Evolutionary conservation across 805 yeast genomes (phyloP), one percentile per base, ranked within the genome.

Genomic region (Pichia californica): DNA sequence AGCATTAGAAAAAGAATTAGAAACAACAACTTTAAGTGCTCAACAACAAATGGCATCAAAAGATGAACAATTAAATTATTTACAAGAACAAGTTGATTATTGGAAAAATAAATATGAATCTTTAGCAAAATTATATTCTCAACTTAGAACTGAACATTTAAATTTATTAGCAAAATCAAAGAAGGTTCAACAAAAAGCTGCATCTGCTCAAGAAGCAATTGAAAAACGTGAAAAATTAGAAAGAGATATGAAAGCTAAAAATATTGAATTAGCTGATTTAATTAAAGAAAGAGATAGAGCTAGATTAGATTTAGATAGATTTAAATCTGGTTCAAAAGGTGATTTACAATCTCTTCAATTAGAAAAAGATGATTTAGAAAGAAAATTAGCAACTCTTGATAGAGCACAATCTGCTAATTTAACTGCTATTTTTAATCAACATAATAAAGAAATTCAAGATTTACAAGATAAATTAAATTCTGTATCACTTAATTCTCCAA

Each of bases 81-180:
- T 87, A 36, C 88, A 83, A 55, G 89, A 85, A 42, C 95, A 88
- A 62, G 72, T 84, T 33, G 68, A 62, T 23, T 74, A 76, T 48
- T 89, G 96, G 95, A 79, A 85, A 49, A 77, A 76, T 42, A 89
- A 89, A 66, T 89, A 89, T 63, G 96, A 88, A 57, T 74, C 93
- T 0, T 71, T 89, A 49, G 96, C 96, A 6, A 87, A 87, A 56
- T 70, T 89, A 51, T 89, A 89, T 62, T 81, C 95, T 2, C 96
- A 88, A 64, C 70, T 89, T 53, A 82, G 97, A 58, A 94, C 86
- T 63, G 97, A 89, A 63, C 96, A 89, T 59, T 71, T 89, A 56
- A 83, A 81, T 49, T 65, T 88, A 44, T 71, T 89, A 57, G 72
- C 83, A 40, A 83, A 82, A 57, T 82, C 82, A 58, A 88, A 89